phyloP scores from a whole-genome alignment of 148 eudicot genomes.

The Suaeda aralocaspica region DNA sequence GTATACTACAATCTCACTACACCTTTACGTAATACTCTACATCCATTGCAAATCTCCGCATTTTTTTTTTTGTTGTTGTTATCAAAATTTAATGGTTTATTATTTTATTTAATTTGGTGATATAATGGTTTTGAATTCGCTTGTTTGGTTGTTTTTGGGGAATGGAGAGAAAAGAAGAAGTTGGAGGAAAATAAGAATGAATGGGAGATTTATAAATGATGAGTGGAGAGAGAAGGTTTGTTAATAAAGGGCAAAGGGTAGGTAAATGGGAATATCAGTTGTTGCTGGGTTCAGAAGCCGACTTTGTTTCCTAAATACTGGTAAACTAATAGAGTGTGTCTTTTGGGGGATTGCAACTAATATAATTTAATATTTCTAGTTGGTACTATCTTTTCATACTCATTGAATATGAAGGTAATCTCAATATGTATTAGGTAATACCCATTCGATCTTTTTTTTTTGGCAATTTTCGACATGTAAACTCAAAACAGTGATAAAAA shows the following conservation, averaged over 20 bases:
- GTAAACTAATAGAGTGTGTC: slow-evolving; percentile 14
- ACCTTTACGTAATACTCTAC: slow-evolving; percentile 78
- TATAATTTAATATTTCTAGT: not conserved
- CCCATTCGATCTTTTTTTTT: not conserved
- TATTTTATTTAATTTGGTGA: not conserved
- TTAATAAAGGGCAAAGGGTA: not conserved
- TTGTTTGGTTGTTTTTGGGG: no score
- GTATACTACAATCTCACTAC: slow-evolving; percentile 67
- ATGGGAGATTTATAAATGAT: not conserved
- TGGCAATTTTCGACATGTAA: no score
- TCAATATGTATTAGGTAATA: slow-evolving; percentile 3
- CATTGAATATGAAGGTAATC: slow-evolving; percentile 27
- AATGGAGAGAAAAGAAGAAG: not conserved
- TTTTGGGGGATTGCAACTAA: not conserved
- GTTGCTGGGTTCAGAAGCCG: slow-evolving; percentile 37
- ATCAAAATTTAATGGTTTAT: slow-evolving; percentile 7
- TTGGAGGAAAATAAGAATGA: not conserved
- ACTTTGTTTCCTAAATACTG: slow-evolving; percentile 38
- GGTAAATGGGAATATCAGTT: slow-evolving; percentile 1
- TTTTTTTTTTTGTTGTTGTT: slow-evolving; percentile 13
- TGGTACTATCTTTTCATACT: slow-evolving; percentile 8
- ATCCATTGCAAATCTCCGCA: slow-evolving; percentile 90
- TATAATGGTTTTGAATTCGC: not conserved
- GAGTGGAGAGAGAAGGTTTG: not conserved
- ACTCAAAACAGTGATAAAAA: no score